phyloP scores from a whole-genome alignment of 345 rosid species.

The Isatis tinctoria region DNA sequence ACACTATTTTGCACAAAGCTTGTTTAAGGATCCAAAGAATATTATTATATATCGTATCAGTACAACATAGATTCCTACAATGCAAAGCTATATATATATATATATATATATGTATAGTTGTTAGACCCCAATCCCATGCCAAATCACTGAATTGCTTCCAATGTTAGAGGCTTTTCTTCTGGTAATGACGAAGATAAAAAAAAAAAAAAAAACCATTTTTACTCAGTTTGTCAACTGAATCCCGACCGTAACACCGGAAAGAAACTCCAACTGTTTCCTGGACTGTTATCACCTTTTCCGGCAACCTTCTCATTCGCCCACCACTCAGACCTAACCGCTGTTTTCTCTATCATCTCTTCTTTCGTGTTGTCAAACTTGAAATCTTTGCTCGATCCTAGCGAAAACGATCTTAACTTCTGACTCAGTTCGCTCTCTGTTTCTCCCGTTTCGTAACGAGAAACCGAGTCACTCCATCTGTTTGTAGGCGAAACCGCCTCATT shows the following conservation, averaged over 20 bases:
- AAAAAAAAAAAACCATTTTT: background rate
- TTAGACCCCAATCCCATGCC: constrained; percentile 22
- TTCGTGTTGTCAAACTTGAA: constrained; percentile 73
- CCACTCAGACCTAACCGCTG: constrained; percentile 60
- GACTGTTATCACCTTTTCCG: constrained; percentile 38
- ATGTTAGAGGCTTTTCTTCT: background rate
- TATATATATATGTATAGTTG: constrained; percentile 22
- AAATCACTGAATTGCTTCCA: constrained; percentile 20
- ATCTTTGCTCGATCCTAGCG: constrained; percentile 74
- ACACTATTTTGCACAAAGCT: background rate
- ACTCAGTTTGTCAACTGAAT: constrained; percentile 40
- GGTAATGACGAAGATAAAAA: background rate
- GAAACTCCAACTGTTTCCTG: constrained; percentile 67
- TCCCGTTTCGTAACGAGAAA: constrained; percentile 23
- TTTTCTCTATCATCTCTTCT: constrained; percentile 46
- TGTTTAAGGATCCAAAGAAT: background rate
- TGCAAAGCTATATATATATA: constrained; percentile 14
- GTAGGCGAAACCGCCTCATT: background rate
- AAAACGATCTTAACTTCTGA: constrained; percentile 54
- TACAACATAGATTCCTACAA: constrained; percentile 7
- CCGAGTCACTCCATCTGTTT: constrained; percentile 1
- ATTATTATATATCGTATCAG: background rate
- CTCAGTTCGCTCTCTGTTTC: constrained; percentile 59
- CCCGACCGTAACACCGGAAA: constrained; percentile 76
- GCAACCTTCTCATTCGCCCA: constrained; percentile 88